phyloP scores from a whole-genome alignment of 495 filamentous ascomycete genomes.

The Aspergillus sclerotioniger region DNA sequence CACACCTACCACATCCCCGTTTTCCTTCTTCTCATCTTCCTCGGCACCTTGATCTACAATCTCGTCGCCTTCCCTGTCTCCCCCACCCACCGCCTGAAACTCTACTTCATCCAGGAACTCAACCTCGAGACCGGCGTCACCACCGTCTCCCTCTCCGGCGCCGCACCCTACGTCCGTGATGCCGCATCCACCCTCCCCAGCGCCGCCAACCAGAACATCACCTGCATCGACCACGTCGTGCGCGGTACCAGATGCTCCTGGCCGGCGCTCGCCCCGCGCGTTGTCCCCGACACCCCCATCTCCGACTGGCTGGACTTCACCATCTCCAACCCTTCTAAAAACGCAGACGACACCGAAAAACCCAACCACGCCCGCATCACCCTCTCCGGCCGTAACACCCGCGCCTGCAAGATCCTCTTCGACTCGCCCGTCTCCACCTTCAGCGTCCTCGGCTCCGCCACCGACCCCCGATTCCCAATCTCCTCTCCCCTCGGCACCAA shows the following conservation, averaged over 20 bases:
- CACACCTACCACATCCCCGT: constrained; percentile 78
- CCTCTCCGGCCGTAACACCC: constrained; percentile 63
- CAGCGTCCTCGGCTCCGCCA: constrained; percentile 54
- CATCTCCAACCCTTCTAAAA: constrained; percentile 38
- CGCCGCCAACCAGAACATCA: constrained; percentile 57
- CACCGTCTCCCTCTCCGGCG: constrained; percentile 65
- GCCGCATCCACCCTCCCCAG: constrained; percentile 70
- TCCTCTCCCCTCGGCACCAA: constrained; percentile 51
- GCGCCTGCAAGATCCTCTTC: constrained; percentile 68
- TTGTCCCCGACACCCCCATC: constrained; percentile 30
- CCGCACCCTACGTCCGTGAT: constrained; percentile 66
- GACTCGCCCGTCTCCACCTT: constrained; percentile 60
- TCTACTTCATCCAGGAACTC: constrained; percentile 81
- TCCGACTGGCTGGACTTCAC: constrained; percentile 63
- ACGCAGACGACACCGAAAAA: constrained; percentile 13
- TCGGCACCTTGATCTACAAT: constrained; percentile 82
- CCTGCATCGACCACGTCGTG: constrained; percentile 41
- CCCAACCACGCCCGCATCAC: constrained; percentile 51
- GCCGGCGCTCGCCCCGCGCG: constrained; percentile 61
- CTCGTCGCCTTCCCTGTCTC: constrained; percentile 88
- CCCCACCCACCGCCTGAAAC: constrained; percentile 70
- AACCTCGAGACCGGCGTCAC: constrained; percentile 73
- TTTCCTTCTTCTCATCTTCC: constrained; percentile 69
- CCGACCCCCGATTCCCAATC: constrained; percentile 56
- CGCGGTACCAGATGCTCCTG: constrained; percentile 67